Base-by-base conservation (phyloP, 2,329 filamentous ascomycete species). In the Aspergillus sp. region DNA sequence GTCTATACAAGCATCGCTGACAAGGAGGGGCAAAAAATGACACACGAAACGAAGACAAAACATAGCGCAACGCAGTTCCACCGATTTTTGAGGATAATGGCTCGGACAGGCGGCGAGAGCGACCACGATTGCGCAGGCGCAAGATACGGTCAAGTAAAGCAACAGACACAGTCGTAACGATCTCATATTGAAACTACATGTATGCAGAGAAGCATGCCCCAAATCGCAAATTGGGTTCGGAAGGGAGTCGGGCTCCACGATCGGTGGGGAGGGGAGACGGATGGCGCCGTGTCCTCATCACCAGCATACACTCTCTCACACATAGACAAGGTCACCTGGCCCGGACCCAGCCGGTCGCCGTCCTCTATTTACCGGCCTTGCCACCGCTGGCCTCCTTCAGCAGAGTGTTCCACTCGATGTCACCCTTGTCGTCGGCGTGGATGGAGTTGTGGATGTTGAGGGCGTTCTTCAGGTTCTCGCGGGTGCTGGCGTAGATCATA, bases 401-500 rank as follows among this genome's bases (percentile, higher is more conserved):
- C 47, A 74, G 59, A 51, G 61, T 57, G 63, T 71, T 72, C 72
- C 72, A 76, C 59, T 74, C 73, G 53, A 76, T 71, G 32, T 75
- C 73, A 45, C 54, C 50, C 59, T 70, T 71, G 65, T 73, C 69
- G 52, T 75, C 72, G 38, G 72, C 72, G 59, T 74, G 72, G 61
- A 74, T 70, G 58, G 69, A 72, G 58, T 52, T 64, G 57, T 62
- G 59, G 50, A 73, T 69, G 66, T 76, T 77, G 41, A 79, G 70
- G 16, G 76, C 74, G 57, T 74, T 76, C 70, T 79, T 79, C 58
- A 79, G 61, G 53, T 68, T 69, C 63, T 78, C 75, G 49, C 74
- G 73, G 45, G 74, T 78, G 59, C 74, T 76, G 60, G 77, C 76
- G 67, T 79, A 79, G 52, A 78, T 71, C 77, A 79, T 79, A 58